phyloP scores from a whole-genome alignment of 306 rosid species.

The Argentina anserina region DNA sequence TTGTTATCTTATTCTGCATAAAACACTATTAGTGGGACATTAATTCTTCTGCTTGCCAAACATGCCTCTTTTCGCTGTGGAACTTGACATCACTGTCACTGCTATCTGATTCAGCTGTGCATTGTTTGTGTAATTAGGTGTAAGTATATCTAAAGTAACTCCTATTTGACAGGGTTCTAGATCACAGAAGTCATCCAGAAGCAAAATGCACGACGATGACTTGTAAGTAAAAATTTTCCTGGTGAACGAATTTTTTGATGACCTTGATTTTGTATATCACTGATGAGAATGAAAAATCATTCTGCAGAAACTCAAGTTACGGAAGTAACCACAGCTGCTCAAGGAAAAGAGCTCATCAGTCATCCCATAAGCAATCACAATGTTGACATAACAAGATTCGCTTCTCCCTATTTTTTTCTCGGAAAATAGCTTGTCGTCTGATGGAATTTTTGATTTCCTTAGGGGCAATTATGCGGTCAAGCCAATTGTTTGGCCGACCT shows the following conservation, averaged over 20 bases:
- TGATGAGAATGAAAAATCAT: slow-evolving; percentile 3
- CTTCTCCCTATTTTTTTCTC: slow-evolving; percentile 9
- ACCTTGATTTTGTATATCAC: not conserved
- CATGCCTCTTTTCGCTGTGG: not conserved
- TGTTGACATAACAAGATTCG: not conserved
- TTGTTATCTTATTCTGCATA: not conserved
- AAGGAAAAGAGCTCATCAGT: slow-evolving; percentile 29
- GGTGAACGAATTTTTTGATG: not conserved
- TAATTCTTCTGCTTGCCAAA: not conserved
- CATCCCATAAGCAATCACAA: slow-evolving; percentile 26
- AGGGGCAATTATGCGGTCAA: not conserved
- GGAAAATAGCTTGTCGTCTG: slow-evolving; percentile 11
- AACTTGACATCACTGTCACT: not conserved
- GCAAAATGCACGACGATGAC: slow-evolving; percentile 27
- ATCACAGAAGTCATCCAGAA: slow-evolving; percentile 30
- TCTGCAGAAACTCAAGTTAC: slow-evolving; percentile 20
- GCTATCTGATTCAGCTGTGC: not conserved
- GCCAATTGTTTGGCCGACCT: not conserved
- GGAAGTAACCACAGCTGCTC: slow-evolving; percentile 16
- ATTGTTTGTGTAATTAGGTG: not conserved
- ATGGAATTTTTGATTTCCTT: slow-evolving; percentile 1
- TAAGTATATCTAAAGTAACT: not conserved
- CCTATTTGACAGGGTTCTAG: slow-evolving; percentile 31
- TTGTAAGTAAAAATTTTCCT: slow-evolving; percentile 18
- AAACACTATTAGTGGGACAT: not conserved